phyloP scores from a whole-genome alignment of 768 basidiomycete genomes.

The Dacryopinax primogenitus region DNA sequence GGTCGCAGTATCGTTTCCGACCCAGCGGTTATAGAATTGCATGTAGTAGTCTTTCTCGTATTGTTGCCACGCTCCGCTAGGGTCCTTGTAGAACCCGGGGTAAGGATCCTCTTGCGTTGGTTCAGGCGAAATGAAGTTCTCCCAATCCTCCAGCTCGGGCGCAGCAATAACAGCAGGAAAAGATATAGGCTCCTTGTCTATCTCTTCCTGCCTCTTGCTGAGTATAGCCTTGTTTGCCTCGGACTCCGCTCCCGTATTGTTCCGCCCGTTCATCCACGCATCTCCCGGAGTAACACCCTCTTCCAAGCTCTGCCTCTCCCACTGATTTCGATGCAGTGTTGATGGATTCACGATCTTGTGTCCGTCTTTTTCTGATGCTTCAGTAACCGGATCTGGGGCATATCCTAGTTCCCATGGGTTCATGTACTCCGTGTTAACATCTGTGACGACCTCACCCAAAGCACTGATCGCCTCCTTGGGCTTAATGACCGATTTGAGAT shows the following conservation, averaged over 20 bases:
- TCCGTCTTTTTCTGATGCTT: background rate
- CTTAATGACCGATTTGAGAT: background rate
- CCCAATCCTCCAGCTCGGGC: background rate
- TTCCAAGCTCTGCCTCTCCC: background rate
- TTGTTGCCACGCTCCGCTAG: conserved; percentile 66
- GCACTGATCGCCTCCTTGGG: background rate
- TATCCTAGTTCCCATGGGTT: background rate
- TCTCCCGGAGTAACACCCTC: background rate
- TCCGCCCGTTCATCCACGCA: background rate
- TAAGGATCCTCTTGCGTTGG: conserved; percentile 64
- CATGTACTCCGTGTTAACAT: background rate
- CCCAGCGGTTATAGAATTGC: conserved; percentile 57
- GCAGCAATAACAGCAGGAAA: background rate
- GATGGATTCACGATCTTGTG: background rate
- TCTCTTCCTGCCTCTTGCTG: background rate
- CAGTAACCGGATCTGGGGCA: background rate
- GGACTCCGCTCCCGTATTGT: background rate
- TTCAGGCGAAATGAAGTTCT: conserved; percentile 56
- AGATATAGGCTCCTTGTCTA: background rate
- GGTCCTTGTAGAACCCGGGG: conserved; percentile 76
- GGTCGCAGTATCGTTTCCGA: background rate
- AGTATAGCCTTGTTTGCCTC: background rate
- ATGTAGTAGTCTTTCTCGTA: conserved; percentile 59
- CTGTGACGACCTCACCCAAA: background rate
- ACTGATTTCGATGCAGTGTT: background rate